Conservation (phyloP, 805 yeast species). For the Monosporozyma siamensis region DNA sequence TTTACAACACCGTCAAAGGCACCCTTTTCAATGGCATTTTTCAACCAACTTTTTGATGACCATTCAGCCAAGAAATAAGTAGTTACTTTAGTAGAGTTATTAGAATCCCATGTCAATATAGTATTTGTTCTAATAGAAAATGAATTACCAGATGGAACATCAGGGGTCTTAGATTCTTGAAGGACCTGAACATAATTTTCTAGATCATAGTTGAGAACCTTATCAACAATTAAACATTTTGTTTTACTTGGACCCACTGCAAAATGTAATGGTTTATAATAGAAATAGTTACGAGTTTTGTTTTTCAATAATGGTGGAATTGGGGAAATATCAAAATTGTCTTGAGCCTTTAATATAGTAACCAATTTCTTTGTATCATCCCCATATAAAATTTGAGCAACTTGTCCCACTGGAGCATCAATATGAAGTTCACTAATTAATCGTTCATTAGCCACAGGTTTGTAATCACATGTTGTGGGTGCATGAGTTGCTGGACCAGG, state of each 20-base stretch:
- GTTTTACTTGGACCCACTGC: constrained; percentile 76
- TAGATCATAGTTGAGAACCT: constrained; percentile 43
- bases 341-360: constrained; percentile 44
- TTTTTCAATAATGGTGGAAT: constrained; percentile 33
- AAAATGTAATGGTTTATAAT: constrained; percentile 53
- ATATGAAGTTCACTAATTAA: constrained; percentile 46
- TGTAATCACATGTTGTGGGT: constrained; percentile 40
- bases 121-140: constrained; percentile 53
- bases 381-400: constrained; percentile 55
- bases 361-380: constrained; percentile 40
- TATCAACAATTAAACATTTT: constrained; percentile 52
- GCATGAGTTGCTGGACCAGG: constrained; percentile 39
- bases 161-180: constrained; percentile 62
- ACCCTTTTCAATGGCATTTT: constrained; percentile 66
- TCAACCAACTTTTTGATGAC: constrained; percentile 73
- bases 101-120: constrained; percentile 54
- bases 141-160: constrained; percentile 71
- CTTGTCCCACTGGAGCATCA: constrained; percentile 60
- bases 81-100: constrained; percentile 43
- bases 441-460: constrained; percentile 41
- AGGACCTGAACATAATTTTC: constrained; percentile 40
- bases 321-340: constrained; percentile 50
- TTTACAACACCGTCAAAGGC: constrained; percentile 64
- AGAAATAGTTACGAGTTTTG: constrained; percentile 42
- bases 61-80: constrained; percentile 55